Evolutionary conservation across 2,329 filamentous ascomycete genomes (phyloP).

Genomic region (Phialophora chinensis): DNA sequence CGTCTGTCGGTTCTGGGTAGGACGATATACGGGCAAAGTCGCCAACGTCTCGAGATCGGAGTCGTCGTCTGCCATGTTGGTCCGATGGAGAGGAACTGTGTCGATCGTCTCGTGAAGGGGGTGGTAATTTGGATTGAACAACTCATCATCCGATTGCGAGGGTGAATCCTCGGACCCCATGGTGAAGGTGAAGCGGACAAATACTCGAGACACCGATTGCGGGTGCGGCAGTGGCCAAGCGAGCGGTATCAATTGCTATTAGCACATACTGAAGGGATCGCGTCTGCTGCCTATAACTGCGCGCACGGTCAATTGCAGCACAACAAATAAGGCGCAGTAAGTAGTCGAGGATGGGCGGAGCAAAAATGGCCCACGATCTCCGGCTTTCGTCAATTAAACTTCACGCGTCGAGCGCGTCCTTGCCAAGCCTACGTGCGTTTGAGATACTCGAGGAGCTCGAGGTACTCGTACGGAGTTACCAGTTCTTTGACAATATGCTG

Average conservation of each 20-base stretch:
- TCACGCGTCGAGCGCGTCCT: conserved; percentile 6
- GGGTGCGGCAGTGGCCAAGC: conserved; percentile 4
- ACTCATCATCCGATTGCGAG: conserved; percentile 37
- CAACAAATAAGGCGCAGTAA: neutral
- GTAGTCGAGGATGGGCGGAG: neutral
- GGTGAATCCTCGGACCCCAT: conserved; percentile 28
- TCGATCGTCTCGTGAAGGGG: conserved; percentile 34
- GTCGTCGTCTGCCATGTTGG: conserved; percentile 22
- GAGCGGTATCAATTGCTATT: neutral
- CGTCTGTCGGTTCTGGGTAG: conserved; percentile 55
- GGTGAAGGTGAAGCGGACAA: neutral
- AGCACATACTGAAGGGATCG: neutral
- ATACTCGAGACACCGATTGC: neutral
- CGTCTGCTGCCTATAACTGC: neutral
- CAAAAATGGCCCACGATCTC: conserved; percentile 1
- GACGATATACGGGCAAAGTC: conserved; percentile 51
- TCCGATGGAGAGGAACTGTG: conserved; percentile 34
- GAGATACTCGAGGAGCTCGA: neutral
- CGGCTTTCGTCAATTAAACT: neutral
- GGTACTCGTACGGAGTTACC: too few species aligned
- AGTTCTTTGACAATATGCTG: neutral
- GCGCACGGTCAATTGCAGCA: conserved; percentile 2
- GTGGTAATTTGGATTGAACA: conserved; percentile 30
- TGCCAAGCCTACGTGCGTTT: neutral
- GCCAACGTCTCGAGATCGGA: conserved; percentile 55